phyloP scores from a whole-genome alignment of 805 yeast genomes.

The Candida awuae region DNA sequence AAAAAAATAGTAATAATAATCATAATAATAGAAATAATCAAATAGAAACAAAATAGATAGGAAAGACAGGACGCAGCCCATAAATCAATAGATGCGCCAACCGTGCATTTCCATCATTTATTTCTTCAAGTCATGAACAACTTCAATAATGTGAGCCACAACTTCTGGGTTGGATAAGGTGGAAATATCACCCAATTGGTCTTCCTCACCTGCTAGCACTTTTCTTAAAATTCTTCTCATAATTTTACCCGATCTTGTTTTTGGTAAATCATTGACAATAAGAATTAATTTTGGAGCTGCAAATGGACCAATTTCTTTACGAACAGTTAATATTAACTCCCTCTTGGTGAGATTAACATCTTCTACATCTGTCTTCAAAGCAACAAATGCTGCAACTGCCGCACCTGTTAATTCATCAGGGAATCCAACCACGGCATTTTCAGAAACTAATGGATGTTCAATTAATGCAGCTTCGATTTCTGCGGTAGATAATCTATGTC shows the following conservation, averaged over 20 bases:
- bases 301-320: conserved; percentile 78
- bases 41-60: neutral
- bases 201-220: conserved; percentile 66
- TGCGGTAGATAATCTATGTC: conserved; percentile 83
- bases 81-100: neutral
- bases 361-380: conserved; percentile 47
- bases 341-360: conserved; percentile 50
- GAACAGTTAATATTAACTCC: conserved; percentile 58
- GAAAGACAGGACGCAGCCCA: too few relatives aligned
- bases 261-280: conserved; percentile 70
- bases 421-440: conserved; percentile 78
- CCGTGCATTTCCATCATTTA: neutral
- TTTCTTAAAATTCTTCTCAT: conserved; percentile 83
- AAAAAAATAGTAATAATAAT: too few relatives aligned
- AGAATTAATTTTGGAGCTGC: conserved; percentile 76
- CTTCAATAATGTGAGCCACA: conserved; percentile 56
- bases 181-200: conserved; percentile 72
- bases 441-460: conserved; percentile 64
- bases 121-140: conserved; percentile 25
- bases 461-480: conserved; percentile 79
- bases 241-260: conserved; percentile 80
- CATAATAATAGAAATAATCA: too few relatives aligned
- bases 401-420: conserved; percentile 80
- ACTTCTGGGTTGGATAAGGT: conserved; percentile 72
- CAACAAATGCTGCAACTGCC: conserved; percentile 76